Evolutionary conservation across 805 yeast genomes (phyloP).

Genomic region (Isabelozyma gotoi): DNA sequence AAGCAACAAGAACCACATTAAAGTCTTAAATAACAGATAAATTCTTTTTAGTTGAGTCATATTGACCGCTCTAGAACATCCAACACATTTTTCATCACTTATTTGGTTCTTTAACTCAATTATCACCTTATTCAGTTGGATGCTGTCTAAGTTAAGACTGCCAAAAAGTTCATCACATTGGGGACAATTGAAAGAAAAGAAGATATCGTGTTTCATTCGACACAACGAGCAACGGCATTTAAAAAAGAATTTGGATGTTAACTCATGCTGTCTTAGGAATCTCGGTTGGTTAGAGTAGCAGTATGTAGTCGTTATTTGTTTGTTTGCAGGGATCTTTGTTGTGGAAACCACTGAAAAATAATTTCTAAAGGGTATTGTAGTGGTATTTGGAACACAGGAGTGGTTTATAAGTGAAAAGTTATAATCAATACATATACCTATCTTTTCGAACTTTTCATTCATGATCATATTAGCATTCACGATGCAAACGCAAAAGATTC

Average conservation of each 20-base stretch:
- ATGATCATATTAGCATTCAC: constrained; percentile 28
- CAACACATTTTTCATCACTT: too few species aligned
- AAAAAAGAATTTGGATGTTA: constrained; percentile 28
- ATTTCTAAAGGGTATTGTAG: constrained; percentile 1
- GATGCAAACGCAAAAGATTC: constrained; percentile 11
- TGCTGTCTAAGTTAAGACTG: background rate
- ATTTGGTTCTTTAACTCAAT: constrained; percentile 2
- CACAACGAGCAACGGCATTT: constrained; percentile 32
- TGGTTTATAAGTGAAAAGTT: constrained; percentile 38
- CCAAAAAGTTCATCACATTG: constrained; percentile 13
- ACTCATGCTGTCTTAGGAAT: constrained; percentile 19
- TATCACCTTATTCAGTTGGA: background rate
- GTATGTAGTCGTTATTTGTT: constrained; percentile 32
- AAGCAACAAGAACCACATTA: background rate
- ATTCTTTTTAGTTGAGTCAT: background rate
- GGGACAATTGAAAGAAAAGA: constrained; percentile 23
- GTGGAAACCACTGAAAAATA: constrained; percentile 16
- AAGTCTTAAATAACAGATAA: background rate
- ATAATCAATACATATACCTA: constrained; percentile 37
- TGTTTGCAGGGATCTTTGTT: constrained; percentile 13
- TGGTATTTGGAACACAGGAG: constrained; percentile 38
- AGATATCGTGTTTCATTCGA: constrained; percentile 17
- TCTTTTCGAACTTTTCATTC: constrained; percentile 21
- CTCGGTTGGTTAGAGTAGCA: constrained; percentile 23
- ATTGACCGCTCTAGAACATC: background rate